Conservation (phyloP, 2,329 filamentous ascomycete genomes). For the Colletotrichum chrysophilum region DNA sequence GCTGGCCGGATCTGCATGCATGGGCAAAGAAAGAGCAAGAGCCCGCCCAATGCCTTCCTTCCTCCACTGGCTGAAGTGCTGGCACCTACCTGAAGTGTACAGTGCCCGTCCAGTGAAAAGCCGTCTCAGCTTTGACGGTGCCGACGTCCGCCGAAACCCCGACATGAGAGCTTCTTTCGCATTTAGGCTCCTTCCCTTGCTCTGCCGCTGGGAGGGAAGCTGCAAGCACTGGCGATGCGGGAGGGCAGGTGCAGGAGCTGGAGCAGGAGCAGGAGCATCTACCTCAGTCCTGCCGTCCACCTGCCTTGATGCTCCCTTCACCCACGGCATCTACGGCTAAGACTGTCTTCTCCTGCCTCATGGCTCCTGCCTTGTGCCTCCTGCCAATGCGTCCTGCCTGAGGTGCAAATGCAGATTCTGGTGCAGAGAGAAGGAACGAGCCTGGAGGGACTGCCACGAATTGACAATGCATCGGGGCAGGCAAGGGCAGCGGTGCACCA, state of each 20-base stretch:
- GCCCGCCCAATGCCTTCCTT: neutral
- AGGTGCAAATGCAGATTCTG: neutral
- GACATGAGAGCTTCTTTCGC: neutral
- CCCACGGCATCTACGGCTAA: neutral
- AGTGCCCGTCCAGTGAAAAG: neutral
- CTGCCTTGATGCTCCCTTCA: neutral
- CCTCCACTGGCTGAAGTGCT: neutral
- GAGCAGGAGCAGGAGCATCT: neutral
- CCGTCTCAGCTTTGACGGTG: slow-evolving; percentile 21
- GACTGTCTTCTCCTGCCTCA: neutral
- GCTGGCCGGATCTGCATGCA: neutral
- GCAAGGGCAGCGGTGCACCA: neutral
- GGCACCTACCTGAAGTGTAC: neutral
- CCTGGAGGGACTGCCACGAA: neutral
- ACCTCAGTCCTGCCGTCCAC: neutral
- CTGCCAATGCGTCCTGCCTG: neutral
- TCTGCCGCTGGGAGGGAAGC: neutral
- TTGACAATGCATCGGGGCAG: neutral
- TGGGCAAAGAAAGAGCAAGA: neutral
- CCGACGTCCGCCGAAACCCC: slow-evolving; percentile 10
- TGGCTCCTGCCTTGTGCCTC: neutral
- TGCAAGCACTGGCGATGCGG: neutral
- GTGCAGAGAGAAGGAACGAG: neutral
- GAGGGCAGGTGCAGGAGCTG: neutral
- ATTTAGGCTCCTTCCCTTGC: neutral